phyloP scores from a whole-genome alignment of 2,329 filamentous ascomycete species.

The Colletotrichum orbiculare region DNA sequence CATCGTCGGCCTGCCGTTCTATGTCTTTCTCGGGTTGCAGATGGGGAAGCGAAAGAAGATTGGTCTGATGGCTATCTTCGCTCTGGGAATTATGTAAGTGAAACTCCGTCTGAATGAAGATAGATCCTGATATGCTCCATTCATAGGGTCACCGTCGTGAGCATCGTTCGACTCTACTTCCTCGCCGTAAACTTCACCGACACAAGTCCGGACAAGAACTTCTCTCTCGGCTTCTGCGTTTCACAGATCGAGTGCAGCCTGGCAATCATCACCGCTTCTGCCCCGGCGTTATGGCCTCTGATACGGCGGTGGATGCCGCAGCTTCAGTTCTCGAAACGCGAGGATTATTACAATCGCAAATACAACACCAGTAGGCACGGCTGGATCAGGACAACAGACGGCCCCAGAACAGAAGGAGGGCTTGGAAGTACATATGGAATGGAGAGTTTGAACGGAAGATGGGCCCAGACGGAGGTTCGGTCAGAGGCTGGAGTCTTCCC shows the following conservation, averaged over 20 bases:
- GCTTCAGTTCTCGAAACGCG: background rate
- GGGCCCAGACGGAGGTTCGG: background rate
- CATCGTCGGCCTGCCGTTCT: conserved; percentile 49
- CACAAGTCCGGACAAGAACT: conserved; percentile 2
- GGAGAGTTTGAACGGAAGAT: background rate
- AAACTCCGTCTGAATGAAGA: background rate
- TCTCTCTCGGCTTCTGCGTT: conserved; percentile 41
- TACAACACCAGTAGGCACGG: conserved; percentile 6
- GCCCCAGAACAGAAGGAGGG: background rate
- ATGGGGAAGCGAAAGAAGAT: conserved; percentile 46
- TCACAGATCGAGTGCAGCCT: conserved; percentile 49
- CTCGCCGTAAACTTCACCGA: conserved; percentile 11
- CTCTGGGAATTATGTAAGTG: conserved; percentile 43
- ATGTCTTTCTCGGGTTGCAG: conserved; percentile 47
- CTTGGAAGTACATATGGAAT: background rate
- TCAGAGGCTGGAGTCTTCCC: background rate
- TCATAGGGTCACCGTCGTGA: conserved; percentile 1
- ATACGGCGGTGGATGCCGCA: conserved; percentile 42
- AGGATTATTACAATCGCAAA: conserved; percentile 5
- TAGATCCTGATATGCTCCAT: background rate
- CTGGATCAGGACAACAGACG: conserved; percentile 10
- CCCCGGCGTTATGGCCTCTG: conserved; percentile 50
- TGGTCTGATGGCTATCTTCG: conserved; percentile 48
- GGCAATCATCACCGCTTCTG: conserved; percentile 51
- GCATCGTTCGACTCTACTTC: conserved; percentile 1